phyloP scores from a whole-genome alignment of 148 eudicot genomes.

The Heliamphora exappendiculata region DNA sequence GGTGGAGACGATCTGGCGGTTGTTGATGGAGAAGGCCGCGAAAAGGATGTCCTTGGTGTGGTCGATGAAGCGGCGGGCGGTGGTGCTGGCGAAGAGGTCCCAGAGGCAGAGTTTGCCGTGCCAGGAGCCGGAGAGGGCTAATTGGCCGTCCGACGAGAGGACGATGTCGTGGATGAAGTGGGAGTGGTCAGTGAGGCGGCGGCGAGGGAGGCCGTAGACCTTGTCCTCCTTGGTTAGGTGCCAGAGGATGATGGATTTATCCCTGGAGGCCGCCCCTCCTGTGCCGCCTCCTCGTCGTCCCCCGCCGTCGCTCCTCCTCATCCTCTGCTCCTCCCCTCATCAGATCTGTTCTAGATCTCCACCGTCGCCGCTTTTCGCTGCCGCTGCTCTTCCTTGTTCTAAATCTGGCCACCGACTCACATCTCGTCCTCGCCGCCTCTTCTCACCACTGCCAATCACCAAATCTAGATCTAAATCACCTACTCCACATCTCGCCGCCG shows the following conservation, averaged over 20 bases:
- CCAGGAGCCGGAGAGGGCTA: conserved; percentile 85
- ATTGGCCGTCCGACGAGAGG: conserved; percentile 73
- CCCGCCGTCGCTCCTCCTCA: no score
- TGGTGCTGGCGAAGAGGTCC: conserved; percentile 64
- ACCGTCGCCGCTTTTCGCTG: no score
- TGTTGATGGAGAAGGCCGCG: conserved; percentile 80
- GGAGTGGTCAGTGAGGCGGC: conserved; percentile 68
- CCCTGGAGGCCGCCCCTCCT: conserved; percentile 50
- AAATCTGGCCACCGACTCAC: no score
- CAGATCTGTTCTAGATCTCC: no score
- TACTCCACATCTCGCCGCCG: no score
- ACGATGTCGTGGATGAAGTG: conserved; percentile 85
- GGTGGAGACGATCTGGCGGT: conserved; percentile 86
- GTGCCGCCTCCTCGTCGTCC: no score
- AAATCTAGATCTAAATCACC: no score
- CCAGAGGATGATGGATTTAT: conserved; percentile 51
- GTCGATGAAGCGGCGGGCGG: conserved; percentile 77
- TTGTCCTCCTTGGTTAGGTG: conserved; percentile 37
- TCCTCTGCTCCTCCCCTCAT: no score
- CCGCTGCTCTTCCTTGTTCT: no score
- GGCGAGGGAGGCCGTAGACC: conserved; percentile 52
- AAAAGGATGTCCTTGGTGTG: conserved; percentile 79
- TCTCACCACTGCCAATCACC: no score
- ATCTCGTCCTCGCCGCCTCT: no score
- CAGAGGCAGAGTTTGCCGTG: conserved; percentile 81